Evolutionary conservation across 257 asterid genomes (phyloP).

Genomic region (Oldenlandia corymbosa): DNA sequence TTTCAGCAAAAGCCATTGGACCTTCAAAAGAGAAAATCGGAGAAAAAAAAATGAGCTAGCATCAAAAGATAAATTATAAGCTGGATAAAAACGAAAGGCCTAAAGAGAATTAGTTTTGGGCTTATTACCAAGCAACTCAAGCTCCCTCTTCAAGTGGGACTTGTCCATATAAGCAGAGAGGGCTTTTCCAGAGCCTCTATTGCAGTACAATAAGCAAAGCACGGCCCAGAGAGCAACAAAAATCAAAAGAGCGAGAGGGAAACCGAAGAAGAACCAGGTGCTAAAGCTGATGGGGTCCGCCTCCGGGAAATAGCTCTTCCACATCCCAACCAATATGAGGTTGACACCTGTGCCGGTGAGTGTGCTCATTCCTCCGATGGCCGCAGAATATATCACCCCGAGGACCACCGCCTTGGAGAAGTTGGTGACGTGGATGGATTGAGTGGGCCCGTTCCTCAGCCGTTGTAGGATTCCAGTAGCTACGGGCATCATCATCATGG

Average conservation of each 20-base stretch:
- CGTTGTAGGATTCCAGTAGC: constrained; percentile 79
- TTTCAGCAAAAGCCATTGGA: constrained; percentile 89
- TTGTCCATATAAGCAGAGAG: constrained; percentile 58
- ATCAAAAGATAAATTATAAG: too few species aligned
- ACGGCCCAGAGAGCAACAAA: constrained; percentile 62
- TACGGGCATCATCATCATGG: constrained; percentile 92
- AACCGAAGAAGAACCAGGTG: constrained; percentile 76
- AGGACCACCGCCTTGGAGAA: constrained; percentile 83
- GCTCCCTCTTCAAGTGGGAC: constrained; percentile 70
- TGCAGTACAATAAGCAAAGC: constrained; percentile 62
- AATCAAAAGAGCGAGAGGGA: constrained; percentile 58
- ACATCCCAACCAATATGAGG: constrained; percentile 85
- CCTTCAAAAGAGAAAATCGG: constrained; percentile 36
- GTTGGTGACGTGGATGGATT: constrained; percentile 32
- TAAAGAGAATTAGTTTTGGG: not conserved
- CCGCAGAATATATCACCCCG: constrained; percentile 74
- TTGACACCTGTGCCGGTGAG: constrained; percentile 95
- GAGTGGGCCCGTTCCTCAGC: constrained; percentile 45
- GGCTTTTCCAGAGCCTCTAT: constrained; percentile 34
- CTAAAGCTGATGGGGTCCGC: constrained; percentile 68
- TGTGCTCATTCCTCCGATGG: constrained; percentile 90
- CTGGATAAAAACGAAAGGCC: not conserved
- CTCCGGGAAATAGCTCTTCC: constrained; percentile 87
- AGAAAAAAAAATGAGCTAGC: not conserved
- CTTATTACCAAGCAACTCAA: constrained; percentile 65